These are phyloP conservation scores for Uronychia binucleata DNA, from an alignment of 73 alveolate genomes.

Conservation along the genomic window DNA sequence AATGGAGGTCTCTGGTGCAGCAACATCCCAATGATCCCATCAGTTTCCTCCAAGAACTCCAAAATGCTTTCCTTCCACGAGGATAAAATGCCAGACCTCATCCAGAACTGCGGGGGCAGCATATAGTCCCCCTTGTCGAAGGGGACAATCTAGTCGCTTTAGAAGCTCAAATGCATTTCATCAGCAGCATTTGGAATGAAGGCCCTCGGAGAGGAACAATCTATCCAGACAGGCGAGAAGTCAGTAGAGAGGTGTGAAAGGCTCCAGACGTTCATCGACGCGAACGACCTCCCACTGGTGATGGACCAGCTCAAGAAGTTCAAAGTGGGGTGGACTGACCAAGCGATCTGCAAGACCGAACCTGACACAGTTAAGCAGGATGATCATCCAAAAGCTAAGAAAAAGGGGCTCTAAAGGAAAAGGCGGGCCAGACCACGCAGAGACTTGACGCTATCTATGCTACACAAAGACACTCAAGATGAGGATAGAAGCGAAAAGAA, in stretches of 20 bases:
- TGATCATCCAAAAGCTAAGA: too few species aligned
- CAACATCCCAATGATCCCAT: background rate
- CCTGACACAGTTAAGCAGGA: too few species aligned
- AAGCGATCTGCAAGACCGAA: too few species aligned
- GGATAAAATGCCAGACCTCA: background rate
- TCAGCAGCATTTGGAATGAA: background rate
- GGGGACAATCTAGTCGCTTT: background rate
- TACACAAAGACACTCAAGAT: too few species aligned
- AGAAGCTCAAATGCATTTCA: background rate
- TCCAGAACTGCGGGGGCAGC: background rate
- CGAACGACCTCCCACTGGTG: background rate
- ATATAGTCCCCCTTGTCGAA: background rate
- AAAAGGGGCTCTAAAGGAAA: too few species aligned
- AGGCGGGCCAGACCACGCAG: too few species aligned
- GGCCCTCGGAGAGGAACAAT: background rate
- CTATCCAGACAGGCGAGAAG: background rate
- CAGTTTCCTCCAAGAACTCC: background rate
- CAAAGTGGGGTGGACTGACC: too few species aligned
- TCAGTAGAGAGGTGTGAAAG: background rate
- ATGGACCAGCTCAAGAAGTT: background rate
- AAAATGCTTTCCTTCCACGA: background rate
- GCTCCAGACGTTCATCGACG: background rate
- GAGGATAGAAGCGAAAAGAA: too few species aligned
- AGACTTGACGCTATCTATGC: too few species aligned
- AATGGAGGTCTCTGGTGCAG: too few species aligned